Evolutionary conservation across 2,329 filamentous ascomycete genomes (phyloP).

Genomic region (Hypoxylon sp.): DNA sequence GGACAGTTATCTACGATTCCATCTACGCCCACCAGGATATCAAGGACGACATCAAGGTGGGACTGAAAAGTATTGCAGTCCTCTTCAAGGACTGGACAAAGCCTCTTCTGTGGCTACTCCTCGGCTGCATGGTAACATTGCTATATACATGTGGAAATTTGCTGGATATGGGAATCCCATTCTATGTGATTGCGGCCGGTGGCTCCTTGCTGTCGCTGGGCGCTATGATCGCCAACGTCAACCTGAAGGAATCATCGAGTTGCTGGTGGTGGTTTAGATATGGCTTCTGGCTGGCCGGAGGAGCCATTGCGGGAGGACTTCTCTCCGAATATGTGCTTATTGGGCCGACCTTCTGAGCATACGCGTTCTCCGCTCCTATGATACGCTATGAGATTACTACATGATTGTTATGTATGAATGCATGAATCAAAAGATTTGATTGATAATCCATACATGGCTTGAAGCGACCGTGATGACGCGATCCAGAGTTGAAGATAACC

Average conservation of each 20-base stretch:
- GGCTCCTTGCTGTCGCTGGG: constrained; percentile 47
- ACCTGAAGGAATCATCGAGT: constrained; percentile 48
- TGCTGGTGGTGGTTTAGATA: constrained; percentile 54
- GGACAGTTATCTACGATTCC: constrained; percentile 55
- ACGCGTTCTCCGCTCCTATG: neutral
- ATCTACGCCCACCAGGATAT: constrained; percentile 56
- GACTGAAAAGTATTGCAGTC: constrained; percentile 54
- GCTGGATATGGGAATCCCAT: constrained; percentile 41
- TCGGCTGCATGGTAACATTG: constrained; percentile 45
- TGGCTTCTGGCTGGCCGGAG: constrained; percentile 52
- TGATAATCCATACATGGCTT: constrained; percentile 7
- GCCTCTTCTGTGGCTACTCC: constrained; percentile 43
- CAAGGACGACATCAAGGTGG: constrained; percentile 52
- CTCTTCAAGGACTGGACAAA: constrained; percentile 48
- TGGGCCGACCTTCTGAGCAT: constrained; percentile 12
- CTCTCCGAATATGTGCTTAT: constrained; percentile 41
- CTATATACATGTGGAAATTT: constrained; percentile 42
- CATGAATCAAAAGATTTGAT: neutral
- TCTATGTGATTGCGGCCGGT: constrained; percentile 45
- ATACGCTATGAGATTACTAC: constrained; percentile 4
- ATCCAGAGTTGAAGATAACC: constrained; percentile 4
- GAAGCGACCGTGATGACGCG: neutral
- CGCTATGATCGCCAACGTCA: constrained; percentile 49
- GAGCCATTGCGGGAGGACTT: constrained; percentile 48
- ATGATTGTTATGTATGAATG: constrained; percentile 6